A percentile compares a stretch with the other conserved stretches of the same genome.
Conservation (phyloP, 768 basidiomycete genomes). For the Lanmaoa pseudosensibilis region DNA sequence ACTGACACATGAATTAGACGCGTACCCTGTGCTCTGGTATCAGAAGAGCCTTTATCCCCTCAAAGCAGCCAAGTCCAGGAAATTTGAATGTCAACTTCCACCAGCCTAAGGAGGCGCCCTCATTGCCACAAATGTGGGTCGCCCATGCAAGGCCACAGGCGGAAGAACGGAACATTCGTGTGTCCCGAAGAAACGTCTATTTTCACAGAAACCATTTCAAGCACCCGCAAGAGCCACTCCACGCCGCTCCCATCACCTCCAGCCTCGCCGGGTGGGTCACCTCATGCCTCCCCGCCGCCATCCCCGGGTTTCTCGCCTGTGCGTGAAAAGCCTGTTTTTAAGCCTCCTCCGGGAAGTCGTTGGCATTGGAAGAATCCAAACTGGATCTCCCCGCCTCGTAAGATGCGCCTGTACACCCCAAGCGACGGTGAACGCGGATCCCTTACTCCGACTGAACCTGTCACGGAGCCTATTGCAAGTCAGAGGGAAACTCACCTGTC, state of each 20-base stretch:
- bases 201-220: slow-evolving; percentile 16
- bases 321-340: slow-evolving; percentile 21
- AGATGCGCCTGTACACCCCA: slow-evolving; percentile 25
- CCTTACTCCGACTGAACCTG: slow-evolving; percentile 32
- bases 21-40: background rate
- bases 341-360: slow-evolving; percentile 29
- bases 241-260: slow-evolving; percentile 30
- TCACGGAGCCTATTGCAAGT: slow-evolving; percentile 20
- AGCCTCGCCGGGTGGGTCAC: slow-evolving; percentile 27
- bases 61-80: slow-evolving; percentile 1
- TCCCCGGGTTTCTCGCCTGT: slow-evolving; percentile 17
- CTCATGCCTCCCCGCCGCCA: slow-evolving; percentile 17
- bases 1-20: slow-evolving; percentile 1
- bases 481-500: slow-evolving; percentile 1
- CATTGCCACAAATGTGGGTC: slow-evolving; percentile 36
- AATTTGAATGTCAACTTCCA: slow-evolving; percentile 28
- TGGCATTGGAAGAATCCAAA: slow-evolving; percentile 39
- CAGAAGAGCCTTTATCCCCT: background rate
- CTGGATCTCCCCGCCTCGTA: slow-evolving; percentile 34
- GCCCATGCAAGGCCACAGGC: slow-evolving; percentile 35
- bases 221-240: slow-evolving; percentile 18
- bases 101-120: slow-evolving; percentile 34
- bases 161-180: slow-evolving; percentile 31
- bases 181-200: slow-evolving; percentile 24
- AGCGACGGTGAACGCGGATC: slow-evolving; percentile 25